Evolutionary conservation across 331 rosid species (phyloP), one percentile per base, ranked within the genome.

Genomic region (Rhamnella rubrinervis): DNA sequence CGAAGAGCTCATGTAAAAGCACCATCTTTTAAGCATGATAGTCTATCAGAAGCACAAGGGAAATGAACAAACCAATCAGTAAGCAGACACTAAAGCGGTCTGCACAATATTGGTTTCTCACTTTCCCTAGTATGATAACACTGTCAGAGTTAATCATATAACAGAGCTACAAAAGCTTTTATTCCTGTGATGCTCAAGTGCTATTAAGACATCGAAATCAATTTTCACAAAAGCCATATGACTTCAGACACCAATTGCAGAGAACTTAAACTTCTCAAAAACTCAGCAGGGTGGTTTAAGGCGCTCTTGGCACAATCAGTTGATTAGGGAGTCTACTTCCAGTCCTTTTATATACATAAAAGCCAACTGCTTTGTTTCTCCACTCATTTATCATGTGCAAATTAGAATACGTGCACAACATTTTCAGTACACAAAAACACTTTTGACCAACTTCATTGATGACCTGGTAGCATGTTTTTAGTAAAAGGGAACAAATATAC

Each of bases 11-110:
- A 60, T 76, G 17, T 44, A 66, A 61, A 76, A 68, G 75, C 6
- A 61, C 35, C 69, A 64, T 73, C 77, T 70, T 26, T 71, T 82
- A 72, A 75, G 65, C 68, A 58, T 65, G 67, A 40, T 71, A 46
- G 14, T 38, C 17, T 41, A 74, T 2, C 25, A 44, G 53, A 63
- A 75, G 65, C 63, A 61, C 7, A 39, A 50, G 35, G 12, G 20
- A 47, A 58, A 66, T 4, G 17, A 18, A 35, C 49, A 53, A 59
- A 61, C 40, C 65, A 67, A 61, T 67, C 44, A 1, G 26, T 52
- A 52, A 47, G 19, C 59, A 49, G 8, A 75, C 15, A 58, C 56
- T 63, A 57, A 15, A 26, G 59, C 55, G 49, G 67, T 35, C 63
- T 6, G 44, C 49, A 44, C 15, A 44, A 44, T 9, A 44, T 44